phyloP scores from a whole-genome alignment of 2,329 filamentous ascomycete species.

The Lithohypha guttulata region DNA sequence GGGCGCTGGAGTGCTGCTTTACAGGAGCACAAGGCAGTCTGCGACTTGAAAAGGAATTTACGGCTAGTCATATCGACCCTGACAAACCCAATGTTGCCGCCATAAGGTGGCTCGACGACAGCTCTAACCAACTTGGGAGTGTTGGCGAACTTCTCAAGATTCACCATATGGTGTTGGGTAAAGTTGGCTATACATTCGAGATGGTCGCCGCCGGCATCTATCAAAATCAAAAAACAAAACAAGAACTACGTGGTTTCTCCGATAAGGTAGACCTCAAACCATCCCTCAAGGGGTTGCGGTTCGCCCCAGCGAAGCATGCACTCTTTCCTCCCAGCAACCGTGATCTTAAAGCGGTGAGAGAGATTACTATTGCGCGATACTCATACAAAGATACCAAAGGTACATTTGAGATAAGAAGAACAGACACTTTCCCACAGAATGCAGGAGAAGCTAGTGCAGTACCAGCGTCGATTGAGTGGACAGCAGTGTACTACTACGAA shows the following conservation, averaged over 20 bases:
- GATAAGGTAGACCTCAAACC: slow-evolving; percentile 16
- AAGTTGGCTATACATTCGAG: slow-evolving; percentile 18
- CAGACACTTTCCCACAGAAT: slow-evolving; percentile 25
- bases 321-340: slow-evolving; percentile 12
- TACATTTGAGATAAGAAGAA: slow-evolving; percentile 34
- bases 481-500: slow-evolving; percentile 23
- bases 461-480: slow-evolving; percentile 24
- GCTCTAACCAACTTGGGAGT: slow-evolving; percentile 13
- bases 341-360: slow-evolving; percentile 22
- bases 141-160: slow-evolving; percentile 34
- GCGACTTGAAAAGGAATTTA: slow-evolving; percentile 28
- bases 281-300: slow-evolving; percentile 14
- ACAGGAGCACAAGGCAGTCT: slow-evolving; percentile 24
- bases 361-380: slow-evolving; percentile 32
- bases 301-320: slow-evolving; percentile 12
- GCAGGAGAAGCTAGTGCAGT: slow-evolving; percentile 3
- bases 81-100: slow-evolving; percentile 13
- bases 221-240: slow-evolving; percentile 9
- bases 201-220: slow-evolving; percentile 17
- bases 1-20: slow-evolving; percentile 35
- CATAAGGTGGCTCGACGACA: slow-evolving; percentile 17
- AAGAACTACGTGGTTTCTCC: slow-evolving; percentile 16
- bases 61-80: slow-evolving; percentile 8
- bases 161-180: slow-evolving; percentile 29
- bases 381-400: slow-evolving; percentile 31